phyloP scores from a whole-genome alignment of 805 yeast species.

The Pichia manshurica region DNA sequence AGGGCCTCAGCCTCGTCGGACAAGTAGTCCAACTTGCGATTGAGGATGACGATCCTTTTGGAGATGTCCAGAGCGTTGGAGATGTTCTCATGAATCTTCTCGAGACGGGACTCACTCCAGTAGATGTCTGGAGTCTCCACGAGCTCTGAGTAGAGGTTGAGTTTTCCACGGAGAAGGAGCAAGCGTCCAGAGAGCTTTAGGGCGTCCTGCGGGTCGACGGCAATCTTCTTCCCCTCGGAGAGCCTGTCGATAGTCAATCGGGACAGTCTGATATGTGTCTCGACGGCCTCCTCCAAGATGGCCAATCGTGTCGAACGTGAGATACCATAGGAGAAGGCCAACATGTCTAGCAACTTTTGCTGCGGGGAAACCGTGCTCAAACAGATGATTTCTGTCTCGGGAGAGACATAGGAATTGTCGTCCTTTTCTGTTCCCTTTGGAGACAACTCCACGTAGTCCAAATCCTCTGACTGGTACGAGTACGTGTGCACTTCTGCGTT shows the following conservation, averaged over 20 bases:
- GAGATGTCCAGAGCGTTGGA: conserved; percentile 69
- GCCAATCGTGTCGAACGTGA: conserved; percentile 84
- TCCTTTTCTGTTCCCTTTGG: background rate
- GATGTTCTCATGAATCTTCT: conserved; percentile 64
- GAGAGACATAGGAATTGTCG: conserved; percentile 31
- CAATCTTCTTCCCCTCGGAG: conserved; percentile 53
- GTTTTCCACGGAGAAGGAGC: conserved; percentile 70
- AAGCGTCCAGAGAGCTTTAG: conserved; percentile 67
- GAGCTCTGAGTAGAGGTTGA: conserved; percentile 80
- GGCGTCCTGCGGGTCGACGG: conserved; percentile 54
- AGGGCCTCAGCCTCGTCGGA: conserved; percentile 82
- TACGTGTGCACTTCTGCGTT: conserved; percentile 44
- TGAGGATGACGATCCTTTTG: conserved; percentile 72
- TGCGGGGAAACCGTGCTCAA: conserved; percentile 44
- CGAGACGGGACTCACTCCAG: conserved; percentile 88
- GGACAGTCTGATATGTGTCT: conserved; percentile 58
- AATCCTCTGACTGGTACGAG: conserved; percentile 71
- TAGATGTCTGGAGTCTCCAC: conserved; percentile 90
- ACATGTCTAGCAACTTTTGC: conserved; percentile 63
- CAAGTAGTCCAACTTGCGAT: conserved; percentile 83
- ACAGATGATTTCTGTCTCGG: conserved; percentile 58
- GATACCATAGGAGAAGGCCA: conserved; percentile 84
- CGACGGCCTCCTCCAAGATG: conserved; percentile 67
- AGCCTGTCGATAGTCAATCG: conserved; percentile 59
- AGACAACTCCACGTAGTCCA: conserved; percentile 54